Percentiles rank a stretch among this genome's conserved stretches.
These are phyloP conservation scores for Suillus subluteus DNA, from an alignment of 768 basidiomycete species.

Conservation along the genomic window DNA sequence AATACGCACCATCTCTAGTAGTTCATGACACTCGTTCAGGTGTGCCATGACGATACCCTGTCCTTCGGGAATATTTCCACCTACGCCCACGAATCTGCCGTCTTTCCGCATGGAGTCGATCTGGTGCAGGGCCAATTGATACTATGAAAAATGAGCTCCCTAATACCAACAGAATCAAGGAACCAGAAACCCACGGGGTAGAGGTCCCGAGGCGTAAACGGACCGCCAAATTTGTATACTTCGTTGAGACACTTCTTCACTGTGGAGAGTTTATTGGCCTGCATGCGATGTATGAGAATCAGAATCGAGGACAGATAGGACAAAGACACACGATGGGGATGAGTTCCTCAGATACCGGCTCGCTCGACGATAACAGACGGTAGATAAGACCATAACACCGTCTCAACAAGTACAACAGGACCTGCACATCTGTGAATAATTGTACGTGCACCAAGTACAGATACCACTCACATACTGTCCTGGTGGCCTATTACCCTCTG, in stretches of 20 bases:
- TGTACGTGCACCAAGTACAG: neutral
- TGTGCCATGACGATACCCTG: constrained; percentile 97
- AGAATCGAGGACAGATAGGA: constrained; percentile 2
- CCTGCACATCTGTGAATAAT: constrained; percentile 47
- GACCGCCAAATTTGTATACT: constrained; percentile 93
- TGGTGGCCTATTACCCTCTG: constrained; percentile 86
- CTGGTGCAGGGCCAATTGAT: constrained; percentile 93
- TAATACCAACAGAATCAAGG: constrained; percentile 12
- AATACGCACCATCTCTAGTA: constrained; percentile 84
- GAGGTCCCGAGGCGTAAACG: constrained; percentile 88
- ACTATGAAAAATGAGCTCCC: constrained; percentile 48
- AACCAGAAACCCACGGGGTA: constrained; percentile 72
- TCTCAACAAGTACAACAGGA: constrained; percentile 87
- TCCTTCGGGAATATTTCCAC: constrained; percentile 91
- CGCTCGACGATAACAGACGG: constrained; percentile 88
- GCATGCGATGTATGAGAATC: constrained; percentile 6
- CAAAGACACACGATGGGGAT: constrained; percentile 82
- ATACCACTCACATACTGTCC: constrained; percentile 85
- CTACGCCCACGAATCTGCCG: constrained; percentile 88
- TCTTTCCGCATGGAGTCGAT: constrained; percentile 93
- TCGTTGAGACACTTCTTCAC: constrained; percentile 97
- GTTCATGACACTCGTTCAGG: constrained; percentile 93
- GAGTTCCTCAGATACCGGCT: constrained; percentile 96
- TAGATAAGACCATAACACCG: constrained; percentile 98
- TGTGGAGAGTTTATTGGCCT: constrained; percentile 97